Evolutionary conservation across 371 early-diverging fungal genomes (phyloP), one percentile per base, ranked within the genome.

Genomic region (Actinomucor elegans): DNA sequence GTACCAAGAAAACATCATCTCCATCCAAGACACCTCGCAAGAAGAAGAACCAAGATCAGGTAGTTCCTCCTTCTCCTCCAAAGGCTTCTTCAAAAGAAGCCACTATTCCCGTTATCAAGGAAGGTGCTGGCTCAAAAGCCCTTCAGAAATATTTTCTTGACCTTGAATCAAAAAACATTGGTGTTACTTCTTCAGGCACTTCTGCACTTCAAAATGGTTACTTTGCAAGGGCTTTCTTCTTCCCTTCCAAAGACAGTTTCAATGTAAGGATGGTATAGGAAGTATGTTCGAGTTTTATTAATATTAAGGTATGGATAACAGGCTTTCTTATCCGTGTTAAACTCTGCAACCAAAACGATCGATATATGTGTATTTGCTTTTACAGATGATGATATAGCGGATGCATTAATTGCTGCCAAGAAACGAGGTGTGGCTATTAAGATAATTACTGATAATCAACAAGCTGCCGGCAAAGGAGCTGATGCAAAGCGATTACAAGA

Each of bases 291-390:
- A n/a, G n/a, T n/a, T n/a, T n/a, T n/a, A n/a, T n/a, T n/a, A n/a
- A n/a, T n/a, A n/a, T n/a, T n/a, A n/a, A n/a, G n/a, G n/a, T n/a
- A n/a, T n/a, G n/a, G n/a, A n/a, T n/a, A 17, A 26, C 60, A 74
- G 74, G 75, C 78, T 10, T 74, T 87, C 36, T 50, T 81, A 32
- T 69, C 77, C 20, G 73, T 74, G 15, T 45, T 87, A 29, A 66
- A 72, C 40, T 71, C 76, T 20, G 83, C 86, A 10, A 49, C 58
- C 26, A 41, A 53, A 2, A 70, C 87, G 6, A 71, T 87, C n/a
- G 87, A 87, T 59, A 67, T 81, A 14, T 83, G 84, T 52, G 83
- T 87, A 10, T 87, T 81, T 60, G 80, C 79, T 40, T 71, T 87
- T 38, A 87, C 87, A 8, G 87, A 86, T 55, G 81, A 87, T 60